Conservation (phyloP, 768 basidiomycete genomes). For the Auriscalpium orientale region DNA sequence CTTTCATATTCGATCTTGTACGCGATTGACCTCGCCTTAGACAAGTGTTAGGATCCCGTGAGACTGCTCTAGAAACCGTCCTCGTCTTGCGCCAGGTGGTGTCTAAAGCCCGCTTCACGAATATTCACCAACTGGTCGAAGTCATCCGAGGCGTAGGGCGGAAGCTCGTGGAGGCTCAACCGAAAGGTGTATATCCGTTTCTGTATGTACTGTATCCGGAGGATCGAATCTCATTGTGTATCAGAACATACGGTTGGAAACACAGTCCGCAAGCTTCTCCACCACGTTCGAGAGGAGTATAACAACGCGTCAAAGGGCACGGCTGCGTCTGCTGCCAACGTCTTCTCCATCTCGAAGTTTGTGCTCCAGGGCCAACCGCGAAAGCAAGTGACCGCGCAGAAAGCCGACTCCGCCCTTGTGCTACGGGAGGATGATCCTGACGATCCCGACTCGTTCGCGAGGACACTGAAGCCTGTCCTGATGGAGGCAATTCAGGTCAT, state of each 20-base stretch:
- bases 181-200: conserved; percentile 61
- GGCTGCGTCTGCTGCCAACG: conserved; percentile 27
- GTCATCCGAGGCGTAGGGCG: conserved; percentile 76
- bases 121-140: conserved; percentile 76
- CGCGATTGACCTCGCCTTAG: conserved; percentile 31
- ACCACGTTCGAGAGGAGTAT: conserved; percentile 94
- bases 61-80: conserved; percentile 84
- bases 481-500: conserved; percentile 98
- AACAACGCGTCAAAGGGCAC: conserved; percentile 61
- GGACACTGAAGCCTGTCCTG: conserved; percentile 80
- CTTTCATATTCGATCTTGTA: neutral
- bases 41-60: conserved; percentile 86
- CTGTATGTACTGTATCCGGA: conserved; percentile 6
- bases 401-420: conserved; percentile 46
- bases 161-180: conserved; percentile 82
- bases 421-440: conserved; percentile 65
- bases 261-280: conserved; percentile 85
- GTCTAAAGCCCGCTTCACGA: conserved; percentile 76
- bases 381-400: conserved; percentile 33
- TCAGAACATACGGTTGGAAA: conserved; percentile 93
- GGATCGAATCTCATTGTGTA: neutral
- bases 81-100: conserved; percentile 86
- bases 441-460: conserved; percentile 73
- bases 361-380: conserved; percentile 72
- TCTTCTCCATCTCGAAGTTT: conserved; percentile 75